Percentiles rank a stretch among this genome's conserved stretches.
phyloP scores from a whole-genome alignment of 2,329 filamentous ascomycete genomes.

The Microdochium nivale region DNA sequence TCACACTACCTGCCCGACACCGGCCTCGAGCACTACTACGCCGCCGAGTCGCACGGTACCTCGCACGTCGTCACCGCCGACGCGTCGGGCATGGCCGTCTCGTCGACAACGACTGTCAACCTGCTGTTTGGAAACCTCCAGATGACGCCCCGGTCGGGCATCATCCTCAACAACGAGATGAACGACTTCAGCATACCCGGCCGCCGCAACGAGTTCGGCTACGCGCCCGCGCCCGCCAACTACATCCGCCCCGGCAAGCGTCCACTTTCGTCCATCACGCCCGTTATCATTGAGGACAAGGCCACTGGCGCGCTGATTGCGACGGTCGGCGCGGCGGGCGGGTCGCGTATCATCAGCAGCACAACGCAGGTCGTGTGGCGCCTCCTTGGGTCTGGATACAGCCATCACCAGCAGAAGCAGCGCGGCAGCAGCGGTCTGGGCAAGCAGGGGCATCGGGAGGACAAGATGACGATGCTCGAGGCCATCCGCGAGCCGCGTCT shows the following conservation, averaged over 20 bases:
- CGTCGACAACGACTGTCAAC: conserved; percentile 82
- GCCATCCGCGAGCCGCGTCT: conserved; percentile 61
- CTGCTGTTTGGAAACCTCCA: conserved; percentile 73
- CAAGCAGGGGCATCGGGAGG: not conserved
- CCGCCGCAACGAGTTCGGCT: conserved; percentile 73
- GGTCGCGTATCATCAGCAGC: conserved; percentile 73
- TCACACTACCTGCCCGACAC: conserved; percentile 59
- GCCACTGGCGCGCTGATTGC: conserved; percentile 50
- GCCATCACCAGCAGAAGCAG: conserved; percentile 34
- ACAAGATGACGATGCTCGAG: conserved; percentile 42
- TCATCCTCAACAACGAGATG: conserved; percentile 68
- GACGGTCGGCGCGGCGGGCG: conserved; percentile 68
- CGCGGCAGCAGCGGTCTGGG: conserved; percentile 2
- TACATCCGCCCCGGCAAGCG: conserved; percentile 75
- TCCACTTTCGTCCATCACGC: conserved; percentile 74
- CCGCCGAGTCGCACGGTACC: conserved; percentile 63
- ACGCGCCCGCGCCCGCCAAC: conserved; percentile 70
- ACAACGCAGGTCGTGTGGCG: conserved; percentile 69
- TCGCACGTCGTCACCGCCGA: conserved; percentile 69
- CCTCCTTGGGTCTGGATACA: conserved; percentile 33
- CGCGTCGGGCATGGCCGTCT: conserved; percentile 63
- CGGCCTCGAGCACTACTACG: conserved; percentile 28
- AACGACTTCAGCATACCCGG: conserved; percentile 83
- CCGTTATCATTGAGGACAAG: conserved; percentile 63
- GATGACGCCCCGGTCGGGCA: conserved; percentile 72